Base-by-base conservation (phyloP, 768 basidiomycete species). In the Rhodotorula taiwanensis region DNA sequence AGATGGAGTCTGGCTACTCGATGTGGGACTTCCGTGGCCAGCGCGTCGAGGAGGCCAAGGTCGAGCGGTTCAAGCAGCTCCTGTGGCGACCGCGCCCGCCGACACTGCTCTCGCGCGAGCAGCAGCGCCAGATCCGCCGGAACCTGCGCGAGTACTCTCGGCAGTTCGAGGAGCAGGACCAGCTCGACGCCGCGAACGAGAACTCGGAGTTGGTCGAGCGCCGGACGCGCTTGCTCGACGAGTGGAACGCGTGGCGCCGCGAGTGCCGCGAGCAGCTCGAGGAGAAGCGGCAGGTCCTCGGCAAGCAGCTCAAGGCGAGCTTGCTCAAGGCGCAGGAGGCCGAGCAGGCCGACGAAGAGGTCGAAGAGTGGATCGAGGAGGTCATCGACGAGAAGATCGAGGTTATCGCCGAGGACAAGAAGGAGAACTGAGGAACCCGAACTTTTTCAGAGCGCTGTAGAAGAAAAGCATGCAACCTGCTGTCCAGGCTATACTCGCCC, bases 11-110 rank as follows among this genome's bases (percentile, higher is more conserved):
- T 64, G 95, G 95, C 41, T 99, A 85, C 74, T 86, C 86, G 15
- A 84, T 99, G 70, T 98, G 93, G 91, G 93, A 98, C 78, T 97
- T 95, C 83, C 87, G 87, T 56, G 95, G 94, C n/a, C 89, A 94
- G 75, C 80, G 92, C n/a, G 70, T 74, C 30, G 82, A 87, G 74
- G 88, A 89, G 75, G 85, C 86, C 54, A 84, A 91, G 61, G 80
- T 87, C 66, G 95, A 98, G 75, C 84, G 87, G 60, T 98, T 99
- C 83, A 99, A 99, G 80, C 95, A 99, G 76, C 91, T 98, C 77
- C 83, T 97, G 66, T 99, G 94, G 94, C 86, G 95, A 41, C 93
- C 94, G 30, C 86, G 95, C n/a, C 90, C 95, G 7, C 83, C 84
- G 16, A 87, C 89, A 5, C 78, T 98, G 54, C 80, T 99, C 60